Evolutionary conservation across 2,329 filamentous ascomycete genomes (phyloP), one percentile per base, ranked within the genome.

Genomic region (Aphanocladium album): DNA sequence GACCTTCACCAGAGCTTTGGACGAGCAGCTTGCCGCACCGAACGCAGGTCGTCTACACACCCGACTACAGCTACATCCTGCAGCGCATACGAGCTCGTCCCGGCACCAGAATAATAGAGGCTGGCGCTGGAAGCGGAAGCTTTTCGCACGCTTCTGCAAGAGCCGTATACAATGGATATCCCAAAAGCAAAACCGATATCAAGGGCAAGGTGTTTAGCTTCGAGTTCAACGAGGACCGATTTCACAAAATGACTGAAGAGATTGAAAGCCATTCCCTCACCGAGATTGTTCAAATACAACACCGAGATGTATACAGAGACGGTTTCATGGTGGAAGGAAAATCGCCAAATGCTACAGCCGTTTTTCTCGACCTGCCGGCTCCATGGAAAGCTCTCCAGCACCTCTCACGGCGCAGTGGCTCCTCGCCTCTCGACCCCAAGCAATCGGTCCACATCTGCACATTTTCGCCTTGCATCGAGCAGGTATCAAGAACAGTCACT

Each of bases 391-490:
- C 90, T 3, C 78, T 95, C 35, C 87, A 85, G 46, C 89, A 93
- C 68, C 79, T 95, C n/a, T 85, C 87, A 1, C 81, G 90, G 61
- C 77, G 72, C 23, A 66, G 61, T 43, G 86, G 82, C 77, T 71
- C 81, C 17, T 87, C 84, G 0, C 81, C 84, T 0, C 80, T 98
- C 12, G 88, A 95, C 66, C 86, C 90, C 0, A 80, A 82, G n/a
- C 82, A 84, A 46, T 83, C 89, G 5, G 85, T 88, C 1, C 83
- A 95, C 70, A 83, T 99, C 59, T 99, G 95, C 78, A 96, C 92
- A 0, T 99, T 99, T 76, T 96, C 90, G 1, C 95, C 95, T 0
- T 99, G 95, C 74, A 96, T 99, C 65, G 95, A 99, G 75, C 95
- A 99, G 77, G 93, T 96, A 23, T 91, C 89, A 57, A 85, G 87